Base-by-base conservation (phyloP, 106 monocot species). In the Dioscorea zingiberensis region DNA sequence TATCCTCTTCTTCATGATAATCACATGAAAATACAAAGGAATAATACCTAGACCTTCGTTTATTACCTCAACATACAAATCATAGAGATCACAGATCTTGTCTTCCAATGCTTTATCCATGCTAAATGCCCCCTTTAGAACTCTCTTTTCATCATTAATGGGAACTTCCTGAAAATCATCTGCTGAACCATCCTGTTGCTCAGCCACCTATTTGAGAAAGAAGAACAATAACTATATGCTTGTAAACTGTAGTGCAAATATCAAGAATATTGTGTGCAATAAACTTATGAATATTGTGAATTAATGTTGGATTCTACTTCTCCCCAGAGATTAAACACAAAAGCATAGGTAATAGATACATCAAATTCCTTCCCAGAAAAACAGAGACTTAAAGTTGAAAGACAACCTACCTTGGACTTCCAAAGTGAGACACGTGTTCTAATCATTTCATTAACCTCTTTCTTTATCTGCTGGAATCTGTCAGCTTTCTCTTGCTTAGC, bases 11-110 rank as follows among this genome's bases (percentile, higher is more conserved):
- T 38, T 10, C 4, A 38, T 38, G 38, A 38, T 38, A 38, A 38
- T 38, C 38, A 38, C 10, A 6, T 38, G 38, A 38, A 38, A 38
- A 38, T 38, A 38, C 9, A 38, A 38, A 38, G 38, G 38, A 38
- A 38, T 1, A 38, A 38, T 38, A 8, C 38, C 38, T 38, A 38
- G 10, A 38, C 6, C 38, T 38, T 38, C 38, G 4, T 65, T 10
- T 63, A 26, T 48, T 82, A 97, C 95, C 95, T 97, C 95, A 75
- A 91, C 88, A 76, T 88, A 88, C 45, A 97, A 78, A 84, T 97
- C 95, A 84, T 91, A 97, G 25, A 97, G 81, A 48, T 88, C 88
- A 70, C 91, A 92, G 24, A 97, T 91, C 72, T 82, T 97, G 71
- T 97, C 91, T 79, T 97, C 95, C 59, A 97, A 56, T 63, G 79